Conservation (phyloP, 257 asterid species). For the Ehretia macrophylla region DNA sequence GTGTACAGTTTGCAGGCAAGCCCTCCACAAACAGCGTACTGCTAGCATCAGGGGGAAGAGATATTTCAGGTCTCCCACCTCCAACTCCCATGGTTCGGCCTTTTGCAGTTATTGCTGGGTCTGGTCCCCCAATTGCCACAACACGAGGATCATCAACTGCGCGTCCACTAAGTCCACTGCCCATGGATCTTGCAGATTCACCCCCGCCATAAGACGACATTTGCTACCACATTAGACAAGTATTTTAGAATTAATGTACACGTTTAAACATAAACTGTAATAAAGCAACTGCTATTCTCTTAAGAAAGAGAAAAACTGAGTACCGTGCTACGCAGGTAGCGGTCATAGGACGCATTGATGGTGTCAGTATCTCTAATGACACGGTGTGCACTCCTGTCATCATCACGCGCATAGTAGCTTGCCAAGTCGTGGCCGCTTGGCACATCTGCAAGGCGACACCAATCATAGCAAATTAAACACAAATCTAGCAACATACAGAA, state of each 20-base stretch:
- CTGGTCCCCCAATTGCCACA: constrained; percentile 31
- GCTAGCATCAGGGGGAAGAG: constrained; percentile 62
- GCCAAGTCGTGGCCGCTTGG: constrained; percentile 34
- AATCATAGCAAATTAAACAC: neutral
- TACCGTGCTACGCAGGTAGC: constrained; percentile 54
- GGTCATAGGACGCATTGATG: constrained; percentile 50
- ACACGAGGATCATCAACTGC: constrained; percentile 51
- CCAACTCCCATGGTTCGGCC: constrained; percentile 27
- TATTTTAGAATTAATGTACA: constrained; percentile 3
- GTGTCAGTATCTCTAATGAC: constrained; percentile 38
- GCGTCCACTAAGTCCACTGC: constrained; percentile 42
- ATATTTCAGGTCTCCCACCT: constrained; percentile 34
- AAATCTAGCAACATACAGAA: neutral
- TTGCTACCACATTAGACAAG: constrained; percentile 36
- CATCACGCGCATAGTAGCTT: constrained; percentile 26
- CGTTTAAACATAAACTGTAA: neutral
- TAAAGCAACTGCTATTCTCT: neutral
- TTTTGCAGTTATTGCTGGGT: constrained; percentile 25
- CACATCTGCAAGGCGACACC: constrained; percentile 27
- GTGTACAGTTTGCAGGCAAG: constrained; percentile 36
- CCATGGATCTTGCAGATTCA: constrained; percentile 53
- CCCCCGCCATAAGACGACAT: constrained; percentile 35
- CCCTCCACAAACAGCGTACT: constrained; percentile 44
- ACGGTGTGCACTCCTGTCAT: constrained; percentile 34
- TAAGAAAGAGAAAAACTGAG: neutral